A percentile compares a stretch with the other conserved stretches of the same genome.
Conservation (phyloP, 768 basidiomycete species). For the Trametes cubensis region DNA sequence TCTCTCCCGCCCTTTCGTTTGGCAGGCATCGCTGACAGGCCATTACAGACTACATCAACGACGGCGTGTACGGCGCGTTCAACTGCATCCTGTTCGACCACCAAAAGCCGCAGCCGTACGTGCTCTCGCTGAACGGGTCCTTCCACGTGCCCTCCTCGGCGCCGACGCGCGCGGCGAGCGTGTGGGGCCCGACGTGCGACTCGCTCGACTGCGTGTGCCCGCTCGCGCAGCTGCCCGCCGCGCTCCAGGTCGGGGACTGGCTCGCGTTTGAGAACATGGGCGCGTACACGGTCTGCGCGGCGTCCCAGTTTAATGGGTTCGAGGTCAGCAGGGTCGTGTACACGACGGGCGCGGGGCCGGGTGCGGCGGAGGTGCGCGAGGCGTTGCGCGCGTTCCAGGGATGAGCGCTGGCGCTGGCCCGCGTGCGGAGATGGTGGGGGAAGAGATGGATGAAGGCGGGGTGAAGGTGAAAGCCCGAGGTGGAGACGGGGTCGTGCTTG, state of each 20-base stretch:
- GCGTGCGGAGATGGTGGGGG: no score
- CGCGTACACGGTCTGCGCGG: slow-evolving; percentile 97
- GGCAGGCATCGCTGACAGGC: not conserved
- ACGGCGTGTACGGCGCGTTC: slow-evolving; percentile 97
- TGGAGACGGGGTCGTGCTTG: no score
- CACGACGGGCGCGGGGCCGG: slow-evolving; percentile 61
- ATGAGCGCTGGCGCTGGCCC: not conserved
- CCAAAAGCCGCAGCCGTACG: slow-evolving; percentile 73
- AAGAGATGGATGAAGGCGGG: no score
- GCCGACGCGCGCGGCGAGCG: slow-evolving; percentile 58
- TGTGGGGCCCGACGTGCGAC: slow-evolving; percentile 99
- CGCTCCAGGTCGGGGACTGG: slow-evolving; percentile 93
- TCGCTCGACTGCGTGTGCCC: slow-evolving; percentile 91
- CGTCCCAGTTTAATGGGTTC: slow-evolving; percentile 95
- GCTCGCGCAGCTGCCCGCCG: slow-evolving; percentile 60
- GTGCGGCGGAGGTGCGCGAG: slow-evolving; percentile 52
- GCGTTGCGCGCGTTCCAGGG: slow-evolving; percentile 54
- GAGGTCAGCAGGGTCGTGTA: slow-evolving; percentile 79
- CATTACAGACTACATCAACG: slow-evolving; percentile 92
- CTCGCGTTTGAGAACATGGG: slow-evolving; percentile 98
- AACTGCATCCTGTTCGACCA: slow-evolving; percentile 99
- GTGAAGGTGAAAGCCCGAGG: no score
- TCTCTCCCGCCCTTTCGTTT: slow-evolving; percentile 20
- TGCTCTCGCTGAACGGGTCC: slow-evolving; percentile 69
- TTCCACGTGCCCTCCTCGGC: slow-evolving; percentile 56